These are phyloP conservation scores for Ceratocystis eucalypticola DNA, from an alignment of 2,329 filamentous ascomycete genomes.

Conservation along the genomic window DNA sequence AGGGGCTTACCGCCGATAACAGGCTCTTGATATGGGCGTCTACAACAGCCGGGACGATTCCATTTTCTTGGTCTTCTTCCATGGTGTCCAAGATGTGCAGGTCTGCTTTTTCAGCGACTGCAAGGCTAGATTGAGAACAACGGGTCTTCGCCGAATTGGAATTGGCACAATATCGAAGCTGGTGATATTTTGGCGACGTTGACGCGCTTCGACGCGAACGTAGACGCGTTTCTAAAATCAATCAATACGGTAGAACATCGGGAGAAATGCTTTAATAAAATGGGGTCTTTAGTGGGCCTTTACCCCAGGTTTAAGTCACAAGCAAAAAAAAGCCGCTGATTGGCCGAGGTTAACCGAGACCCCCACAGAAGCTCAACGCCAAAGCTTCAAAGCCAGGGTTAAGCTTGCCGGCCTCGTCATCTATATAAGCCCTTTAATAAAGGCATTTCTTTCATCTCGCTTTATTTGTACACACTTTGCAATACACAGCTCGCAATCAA, in stretches of 20 bases:
- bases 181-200: neutral
- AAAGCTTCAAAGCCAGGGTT: conserved; percentile 17
- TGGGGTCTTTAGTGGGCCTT: neutral
- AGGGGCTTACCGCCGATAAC: conserved; percentile 65
- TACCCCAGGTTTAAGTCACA: conserved; percentile 10
- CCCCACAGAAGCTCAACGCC: conserved; percentile 22
- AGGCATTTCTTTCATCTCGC: neutral
- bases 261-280: neutral
- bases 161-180: no score
- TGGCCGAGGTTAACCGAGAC: conserved; percentile 34
- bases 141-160: neutral
- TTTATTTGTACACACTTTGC: neutral
- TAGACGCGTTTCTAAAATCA: conserved; percentile 21
- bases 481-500: no score
- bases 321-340: conserved; percentile 13
- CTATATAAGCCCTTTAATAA: neutral
- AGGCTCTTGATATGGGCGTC: conserved; percentile 88
- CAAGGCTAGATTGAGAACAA: neutral
- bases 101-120: neutral
- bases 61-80: conserved; percentile 26
- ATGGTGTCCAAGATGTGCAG: neutral
- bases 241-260: conserved; percentile 13
- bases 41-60: conserved; percentile 78
- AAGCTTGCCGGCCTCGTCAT: neutral
- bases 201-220: conserved; percentile 17